Evolutionary conservation across 2,329 filamentous ascomycete species (phyloP), one percentile per base, ranked within the genome.

Genomic region (Didymella keratinophila): DNA sequence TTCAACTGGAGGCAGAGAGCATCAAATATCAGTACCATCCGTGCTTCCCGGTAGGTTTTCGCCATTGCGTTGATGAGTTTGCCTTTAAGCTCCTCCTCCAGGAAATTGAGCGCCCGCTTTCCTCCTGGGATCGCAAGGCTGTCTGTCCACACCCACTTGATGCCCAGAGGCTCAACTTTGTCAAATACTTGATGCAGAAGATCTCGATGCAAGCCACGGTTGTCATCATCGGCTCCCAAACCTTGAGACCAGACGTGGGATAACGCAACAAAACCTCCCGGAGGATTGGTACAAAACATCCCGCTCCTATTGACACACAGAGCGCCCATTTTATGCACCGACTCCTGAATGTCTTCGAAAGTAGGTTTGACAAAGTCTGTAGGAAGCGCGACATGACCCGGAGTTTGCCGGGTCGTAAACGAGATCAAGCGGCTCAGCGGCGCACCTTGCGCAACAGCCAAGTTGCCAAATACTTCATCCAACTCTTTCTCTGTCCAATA

Each of bases 121-220:
- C 41, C 41, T 27, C 41, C 41, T 27, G 41, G 41, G 3, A 44
- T 44, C 12, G 41, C 41, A 5, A 44, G 41, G 23, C 41, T 44
- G 23, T 44, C 41, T 2, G 41, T 44, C 41, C 41, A 44, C 14
- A 44, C 41, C 41, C 41, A 44, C 7, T 44, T 44, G 41, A 44
- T 44, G 14, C 41, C 41, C 16, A 44, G 25, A 5, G 41, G 41
- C 23, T 44, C 41, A 4, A 44, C 41, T 4, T 23, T 44, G 41
- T 44, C 41, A n/a, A 44, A 44, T 4, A 44, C 25, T 28, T 44
- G 41, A n/a, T 44, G 23, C 7, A 44, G 14, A 16, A 44, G 23
- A 18, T 44, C 23, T 28, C 41, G 41, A 39, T 39, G 36, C 36
- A 39, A 11, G 6, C 36, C 36, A 20, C 36, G 18, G 11, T 39